A percentile compares a stretch with the other conserved stretches of the same genome.
These are phyloP conservation scores for Hibiscus trionum DNA, from an alignment of 345 rosid species.

Conservation along the genomic window DNA sequence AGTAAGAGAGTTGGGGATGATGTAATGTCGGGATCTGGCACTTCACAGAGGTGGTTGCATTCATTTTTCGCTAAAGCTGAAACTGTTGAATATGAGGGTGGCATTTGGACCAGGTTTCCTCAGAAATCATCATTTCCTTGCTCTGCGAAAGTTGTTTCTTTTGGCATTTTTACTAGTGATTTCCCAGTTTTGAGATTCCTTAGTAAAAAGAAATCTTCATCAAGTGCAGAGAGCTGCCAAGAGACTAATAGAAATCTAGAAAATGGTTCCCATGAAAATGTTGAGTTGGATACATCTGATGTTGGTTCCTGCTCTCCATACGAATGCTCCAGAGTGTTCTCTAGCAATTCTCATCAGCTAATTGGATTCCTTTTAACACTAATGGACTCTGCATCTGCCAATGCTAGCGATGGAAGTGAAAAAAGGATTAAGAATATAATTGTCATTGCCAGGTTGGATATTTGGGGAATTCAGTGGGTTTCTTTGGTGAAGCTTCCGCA, in stretches of 20 bases:
- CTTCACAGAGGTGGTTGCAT: conserved; percentile 66
- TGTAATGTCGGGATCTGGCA: conserved; percentile 25
- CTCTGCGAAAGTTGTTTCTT: conserved; percentile 80
- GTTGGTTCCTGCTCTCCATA: conserved; percentile 28
- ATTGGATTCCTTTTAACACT: conserved; percentile 67
- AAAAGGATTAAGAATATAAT: conserved; percentile 35
- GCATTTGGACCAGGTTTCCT: conserved; percentile 59
- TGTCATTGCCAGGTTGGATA: conserved; percentile 52
- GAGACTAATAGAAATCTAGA: conserved; percentile 24
- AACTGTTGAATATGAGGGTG: conserved; percentile 52
- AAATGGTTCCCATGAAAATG: conserved; percentile 22
- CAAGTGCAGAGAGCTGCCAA: conserved; percentile 16
- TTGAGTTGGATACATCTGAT: conserved; percentile 27
- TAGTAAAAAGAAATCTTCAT: conserved; percentile 23
- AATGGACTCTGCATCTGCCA: conserved; percentile 27
- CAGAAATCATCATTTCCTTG: conserved; percentile 54
- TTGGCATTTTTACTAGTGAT: conserved; percentile 45
- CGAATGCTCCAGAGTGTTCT: conserved; percentile 67
- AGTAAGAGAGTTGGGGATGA: conserved; percentile 19
- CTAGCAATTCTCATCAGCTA: conserved; percentile 62
- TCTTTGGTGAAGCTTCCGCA: conserved; percentile 59
- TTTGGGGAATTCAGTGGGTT: conserved; percentile 74
- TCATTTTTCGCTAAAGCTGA: conserved; percentile 62
- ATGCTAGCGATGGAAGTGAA: conserved; percentile 27
- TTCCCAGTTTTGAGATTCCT: conserved; percentile 36